Evolutionary conservation across 2,329 filamentous ascomycete species (phyloP).

Genomic region (Gaeumannomyces sp.): DNA sequence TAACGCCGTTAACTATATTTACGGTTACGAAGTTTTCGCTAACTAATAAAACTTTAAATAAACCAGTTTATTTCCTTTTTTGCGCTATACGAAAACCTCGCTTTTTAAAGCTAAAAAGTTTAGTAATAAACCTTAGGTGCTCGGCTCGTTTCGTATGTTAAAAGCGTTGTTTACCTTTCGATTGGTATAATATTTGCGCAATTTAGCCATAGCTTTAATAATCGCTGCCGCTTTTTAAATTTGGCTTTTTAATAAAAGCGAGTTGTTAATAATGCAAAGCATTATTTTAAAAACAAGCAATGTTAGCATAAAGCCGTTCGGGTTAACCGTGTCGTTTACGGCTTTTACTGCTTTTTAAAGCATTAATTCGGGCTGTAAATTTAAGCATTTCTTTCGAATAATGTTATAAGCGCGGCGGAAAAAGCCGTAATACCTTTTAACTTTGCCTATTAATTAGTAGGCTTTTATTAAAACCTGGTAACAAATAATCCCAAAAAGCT

Average conservation of each 20-base stretch:
- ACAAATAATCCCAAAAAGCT: background rate
- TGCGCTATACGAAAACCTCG: background rate
- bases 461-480: background rate
- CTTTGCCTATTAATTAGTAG: background rate
- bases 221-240: background rate
- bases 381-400: background rate
- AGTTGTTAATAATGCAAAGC: background rate
- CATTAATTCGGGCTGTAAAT: background rate
- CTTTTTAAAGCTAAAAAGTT: background rate
- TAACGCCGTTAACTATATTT: background rate
- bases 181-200: background rate
- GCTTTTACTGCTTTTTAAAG: background rate
- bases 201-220: background rate
- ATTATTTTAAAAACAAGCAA: background rate
- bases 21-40: background rate
- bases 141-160: background rate
- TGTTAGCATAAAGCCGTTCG: background rate
- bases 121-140: background rate
- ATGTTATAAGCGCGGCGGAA: background rate
- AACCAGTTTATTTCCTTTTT: background rate
- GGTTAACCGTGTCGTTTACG: background rate
- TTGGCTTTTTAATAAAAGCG: background rate
- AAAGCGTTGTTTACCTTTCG: background rate
- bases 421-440: background rate
- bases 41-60: background rate